Conservation (phyloP, 176 grass and related monocot species). For the Guadua angustifolia region DNA sequence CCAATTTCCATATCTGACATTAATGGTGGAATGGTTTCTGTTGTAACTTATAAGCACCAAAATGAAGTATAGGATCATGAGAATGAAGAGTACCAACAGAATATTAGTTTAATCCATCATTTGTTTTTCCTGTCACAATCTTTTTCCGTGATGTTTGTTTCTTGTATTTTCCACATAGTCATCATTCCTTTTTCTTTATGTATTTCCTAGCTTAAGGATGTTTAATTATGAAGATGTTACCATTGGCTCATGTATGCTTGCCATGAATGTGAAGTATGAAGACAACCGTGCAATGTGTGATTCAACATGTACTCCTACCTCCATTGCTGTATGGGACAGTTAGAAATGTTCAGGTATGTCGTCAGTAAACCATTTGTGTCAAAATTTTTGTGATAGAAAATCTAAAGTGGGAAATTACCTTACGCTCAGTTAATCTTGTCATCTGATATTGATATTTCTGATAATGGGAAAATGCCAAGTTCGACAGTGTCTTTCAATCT, state of each 20-base stretch:
- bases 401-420: not conserved
- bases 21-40: not conserved
- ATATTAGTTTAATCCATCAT: not conserved
- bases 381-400: not conserved
- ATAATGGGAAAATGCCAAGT: not conserved
- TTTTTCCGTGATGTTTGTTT: not conserved
- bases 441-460: not conserved
- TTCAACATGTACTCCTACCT: constrained; percentile 59
- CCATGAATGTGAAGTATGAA: constrained; percentile 98
- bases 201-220: constrained; percentile 83
- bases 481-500: not conserved
- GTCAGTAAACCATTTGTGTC: not conserved
- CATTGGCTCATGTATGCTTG: constrained; percentile 88
- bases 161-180: not conserved
- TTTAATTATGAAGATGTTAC: constrained; percentile 96
- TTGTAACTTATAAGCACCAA: not conserved
- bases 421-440: not conserved
- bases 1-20: not conserved
- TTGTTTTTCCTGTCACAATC: not conserved
- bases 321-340: constrained; percentile 94
- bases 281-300: constrained; percentile 79
- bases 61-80: not conserved
- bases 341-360: constrained; percentile 85
- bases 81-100: not conserved
- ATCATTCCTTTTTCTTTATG: constrained; percentile 9